These are phyloP conservation scores for Chaetomiaceae sp. DNA, from an alignment of 2,329 filamentous ascomycete genomes.

Conservation along the genomic window DNA sequence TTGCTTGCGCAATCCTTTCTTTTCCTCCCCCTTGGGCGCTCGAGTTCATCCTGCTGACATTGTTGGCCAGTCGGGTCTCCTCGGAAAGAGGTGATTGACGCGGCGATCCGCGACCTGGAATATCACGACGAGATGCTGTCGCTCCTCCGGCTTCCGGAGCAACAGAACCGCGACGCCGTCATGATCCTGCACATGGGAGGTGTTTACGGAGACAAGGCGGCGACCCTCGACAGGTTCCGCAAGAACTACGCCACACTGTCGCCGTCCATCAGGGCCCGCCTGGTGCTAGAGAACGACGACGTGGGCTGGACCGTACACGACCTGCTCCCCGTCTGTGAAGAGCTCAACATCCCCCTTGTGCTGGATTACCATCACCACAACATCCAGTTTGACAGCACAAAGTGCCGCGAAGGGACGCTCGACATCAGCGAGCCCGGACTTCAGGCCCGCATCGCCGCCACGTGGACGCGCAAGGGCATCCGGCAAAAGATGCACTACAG, in stretches of 20 bases:
- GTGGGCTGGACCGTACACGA: slow-evolving; percentile 92
- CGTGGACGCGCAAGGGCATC: slow-evolving; percentile 80
- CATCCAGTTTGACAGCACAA: slow-evolving; percentile 72
- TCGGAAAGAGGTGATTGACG: slow-evolving; percentile 68
- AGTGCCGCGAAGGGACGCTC: slow-evolving; percentile 76
- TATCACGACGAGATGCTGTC: slow-evolving; percentile 85
- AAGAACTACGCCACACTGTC: slow-evolving; percentile 66
- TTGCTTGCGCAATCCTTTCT: too few relatives aligned
- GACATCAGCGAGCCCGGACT: slow-evolving; percentile 65
- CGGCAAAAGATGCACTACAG: slow-evolving; percentile 97
- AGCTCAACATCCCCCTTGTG: slow-evolving; percentile 88
- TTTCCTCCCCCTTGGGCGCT: too few relatives aligned
- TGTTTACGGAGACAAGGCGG: slow-evolving; percentile 78
- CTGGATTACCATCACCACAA: slow-evolving; percentile 96
- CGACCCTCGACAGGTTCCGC: slow-evolving; percentile 73
- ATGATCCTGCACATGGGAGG: slow-evolving; percentile 96
- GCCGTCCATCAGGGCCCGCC: slow-evolving; percentile 66
- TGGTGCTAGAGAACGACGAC: slow-evolving; percentile 94
- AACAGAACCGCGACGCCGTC: slow-evolving; percentile 78
- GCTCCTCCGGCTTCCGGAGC: slow-evolving; percentile 69
- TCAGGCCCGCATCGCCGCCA: slow-evolving; percentile 72
- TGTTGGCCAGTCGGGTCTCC: slow-evolving; percentile 62
- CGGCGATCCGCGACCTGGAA: slow-evolving; percentile 73
- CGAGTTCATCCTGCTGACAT: too few relatives aligned
- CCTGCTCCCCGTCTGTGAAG: slow-evolving; percentile 81